Evolutionary conservation across 2,329 filamentous ascomycete species (phyloP).

Genomic region (Hypoxylon sp.): DNA sequence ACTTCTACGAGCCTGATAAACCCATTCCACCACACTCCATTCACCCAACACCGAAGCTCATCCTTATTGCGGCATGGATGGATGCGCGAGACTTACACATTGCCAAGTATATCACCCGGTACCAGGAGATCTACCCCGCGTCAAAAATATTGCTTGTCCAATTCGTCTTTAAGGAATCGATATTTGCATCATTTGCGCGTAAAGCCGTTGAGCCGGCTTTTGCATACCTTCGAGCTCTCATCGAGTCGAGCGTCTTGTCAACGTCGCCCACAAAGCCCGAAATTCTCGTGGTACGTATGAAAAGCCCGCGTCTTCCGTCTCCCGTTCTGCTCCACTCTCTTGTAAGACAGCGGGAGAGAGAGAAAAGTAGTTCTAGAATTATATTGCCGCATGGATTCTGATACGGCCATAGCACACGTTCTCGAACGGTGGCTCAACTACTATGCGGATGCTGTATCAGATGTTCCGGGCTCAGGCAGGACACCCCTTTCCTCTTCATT

Average conservation of each 20-base stretch:
- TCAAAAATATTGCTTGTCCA: constrained; percentile 64
- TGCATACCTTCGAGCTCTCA: constrained; percentile 56
- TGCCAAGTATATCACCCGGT: constrained; percentile 65
- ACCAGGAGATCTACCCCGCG: constrained; percentile 62
- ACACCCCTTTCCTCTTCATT: constrained; percentile 59
- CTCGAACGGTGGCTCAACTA: constrained; percentile 67
- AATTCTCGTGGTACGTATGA: constrained; percentile 57
- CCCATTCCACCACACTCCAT: constrained; percentile 22
- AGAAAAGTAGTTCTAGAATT: not conserved
- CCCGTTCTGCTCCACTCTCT: not conserved
- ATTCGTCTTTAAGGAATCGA: constrained; percentile 57
- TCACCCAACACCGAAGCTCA: constrained; percentile 59
- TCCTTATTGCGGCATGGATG: constrained; percentile 67
- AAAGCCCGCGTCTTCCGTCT: not conserved
- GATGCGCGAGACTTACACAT: constrained; percentile 66
- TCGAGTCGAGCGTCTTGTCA: constrained; percentile 46
- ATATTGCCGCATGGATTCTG: not conserved
- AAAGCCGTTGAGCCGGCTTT: constrained; percentile 59
- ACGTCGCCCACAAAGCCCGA: constrained; percentile 49
- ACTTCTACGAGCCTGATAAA: constrained; percentile 48
- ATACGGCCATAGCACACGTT: constrained; percentile 59
- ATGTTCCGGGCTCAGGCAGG: constrained; percentile 53
- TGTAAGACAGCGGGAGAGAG: too few relatives aligned
- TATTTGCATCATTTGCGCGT: constrained; percentile 54
- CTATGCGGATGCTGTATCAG: constrained; percentile 58